phyloP scores from a whole-genome alignment of 2,329 filamentous ascomycete species.

The Penicillium sp. region DNA sequence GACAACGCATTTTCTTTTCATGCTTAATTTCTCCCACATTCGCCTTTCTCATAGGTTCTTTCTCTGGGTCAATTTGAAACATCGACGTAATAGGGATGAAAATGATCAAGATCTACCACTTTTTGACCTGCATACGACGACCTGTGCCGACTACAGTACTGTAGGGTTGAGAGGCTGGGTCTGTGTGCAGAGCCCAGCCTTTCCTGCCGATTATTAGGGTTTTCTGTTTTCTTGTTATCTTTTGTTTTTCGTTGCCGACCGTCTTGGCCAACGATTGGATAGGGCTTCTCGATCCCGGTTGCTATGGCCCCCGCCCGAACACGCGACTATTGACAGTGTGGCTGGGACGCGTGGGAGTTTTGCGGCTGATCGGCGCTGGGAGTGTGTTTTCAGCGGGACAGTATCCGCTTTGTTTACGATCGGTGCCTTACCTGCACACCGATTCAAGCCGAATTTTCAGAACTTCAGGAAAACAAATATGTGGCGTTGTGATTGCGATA shows the following conservation, averaged over 20 bases:
- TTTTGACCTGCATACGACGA: background rate
- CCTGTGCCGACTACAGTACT: background rate
- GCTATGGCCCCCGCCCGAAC: background rate
- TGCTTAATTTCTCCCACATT: background rate
- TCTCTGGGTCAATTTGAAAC: background rate
- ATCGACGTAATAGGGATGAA: constrained; percentile 3
- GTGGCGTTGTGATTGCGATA: background rate
- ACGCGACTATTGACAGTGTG: background rate
- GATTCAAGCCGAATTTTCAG: background rate
- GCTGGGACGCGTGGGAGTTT: background rate
- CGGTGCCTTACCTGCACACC: background rate
- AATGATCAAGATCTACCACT: background rate
- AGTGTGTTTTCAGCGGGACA: background rate
- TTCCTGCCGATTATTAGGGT: background rate
- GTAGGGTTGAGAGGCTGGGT: background rate
- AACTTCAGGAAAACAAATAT: background rate
- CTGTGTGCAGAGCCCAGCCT: background rate
- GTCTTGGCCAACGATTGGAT: background rate
- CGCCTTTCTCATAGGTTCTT: background rate
- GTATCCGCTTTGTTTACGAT: background rate
- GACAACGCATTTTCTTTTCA: background rate
- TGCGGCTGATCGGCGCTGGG: background rate
- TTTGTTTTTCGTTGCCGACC: background rate
- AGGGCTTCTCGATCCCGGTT: background rate
- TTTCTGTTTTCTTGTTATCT: background rate